These are phyloP conservation scores for Ophiocordyceps sinensis DNA, from an alignment of 2,329 filamentous ascomycete species.

Conservation along the genomic window DNA sequence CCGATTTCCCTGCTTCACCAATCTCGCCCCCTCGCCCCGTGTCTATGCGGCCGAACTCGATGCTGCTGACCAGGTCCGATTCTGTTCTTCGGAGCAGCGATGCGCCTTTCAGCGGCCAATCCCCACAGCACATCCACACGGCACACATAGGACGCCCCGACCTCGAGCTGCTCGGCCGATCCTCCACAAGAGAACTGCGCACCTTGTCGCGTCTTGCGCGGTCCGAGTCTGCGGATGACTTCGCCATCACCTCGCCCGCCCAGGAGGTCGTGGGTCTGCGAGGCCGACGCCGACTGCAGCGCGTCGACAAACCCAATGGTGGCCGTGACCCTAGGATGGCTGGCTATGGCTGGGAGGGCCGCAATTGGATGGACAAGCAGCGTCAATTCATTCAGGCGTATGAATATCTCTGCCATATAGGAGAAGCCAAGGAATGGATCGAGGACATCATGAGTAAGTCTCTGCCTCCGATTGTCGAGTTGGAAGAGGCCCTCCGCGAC, in stretches of 20 bases:
- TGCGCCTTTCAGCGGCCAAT: conserved; percentile 14
- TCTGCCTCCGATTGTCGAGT: conserved; percentile 81
- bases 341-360: conserved; percentile 59
- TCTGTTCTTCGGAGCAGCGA: conserved; percentile 26
- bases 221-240: conserved; percentile 61
- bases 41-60: conserved; percentile 41
- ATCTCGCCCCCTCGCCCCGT: conserved; percentile 26
- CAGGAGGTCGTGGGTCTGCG: conserved; percentile 82
- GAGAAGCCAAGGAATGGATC: conserved; percentile 98
- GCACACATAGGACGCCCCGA: conserved; percentile 50
- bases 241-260: conserved; percentile 60
- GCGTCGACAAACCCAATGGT: conserved; percentile 40
- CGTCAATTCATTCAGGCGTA: conserved; percentile 93
- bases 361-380: conserved; percentile 99
- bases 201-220: conserved; percentile 75
- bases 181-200: conserved; percentile 77
- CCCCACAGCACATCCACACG: conserved; percentile 19
- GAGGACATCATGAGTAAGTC: conserved; percentile 74
- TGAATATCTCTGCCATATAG: conserved; percentile 96
- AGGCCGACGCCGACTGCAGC: conserved; percentile 70
- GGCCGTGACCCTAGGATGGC: conserved; percentile 30
- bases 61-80: conserved; percentile 45
- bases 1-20: conserved; percentile 25
- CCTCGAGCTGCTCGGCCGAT: conserved; percentile 69
- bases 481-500: conserved; percentile 84